Evolutionary conservation across 2,329 filamentous ascomycete species (phyloP), one percentile per base, ranked within the genome.

Genomic region (Dothiorella sarmentorum): DNA sequence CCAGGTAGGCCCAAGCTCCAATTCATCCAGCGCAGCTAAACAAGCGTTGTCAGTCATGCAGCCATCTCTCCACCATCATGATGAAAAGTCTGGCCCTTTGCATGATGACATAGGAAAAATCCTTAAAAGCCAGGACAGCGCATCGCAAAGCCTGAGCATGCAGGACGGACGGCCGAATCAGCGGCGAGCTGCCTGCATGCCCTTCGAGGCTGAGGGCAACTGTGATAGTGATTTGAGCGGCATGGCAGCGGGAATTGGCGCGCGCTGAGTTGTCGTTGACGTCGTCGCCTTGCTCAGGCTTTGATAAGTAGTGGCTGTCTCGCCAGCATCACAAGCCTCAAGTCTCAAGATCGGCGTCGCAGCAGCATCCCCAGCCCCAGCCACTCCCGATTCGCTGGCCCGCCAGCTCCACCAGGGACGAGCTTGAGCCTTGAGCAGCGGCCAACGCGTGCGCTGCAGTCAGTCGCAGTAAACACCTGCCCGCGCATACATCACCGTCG

Each of bases 341-440:
- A 33, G 51, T 42, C 57, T 64, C n/a, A n/a, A n/a, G n/a, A 65
- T 62, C 61, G 31, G 62, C 61, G 31, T 52, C 47, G 22, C 47
- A 52, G 22, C 47, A 52, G 47, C 47, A 22, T 27, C 49, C 35
- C 49, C 49, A 53, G 49, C 49, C 49, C 55, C 58, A 31, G 40
- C 35, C 26, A 24, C 51, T 29, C 51, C 52, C 52, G 52, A 56
- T 56, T 56, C 52, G 52, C 52, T 44, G 35, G 49, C 49, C n/a
- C 49, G 33, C 33, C 33, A 38, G 52, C 38, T 56, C 52, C 52
- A 56, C 52, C 52, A 53, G 49, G 49, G 49, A 53, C 49, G 49
- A 53, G 49, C 49, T 53, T 40, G 49, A 38, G 49, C 49, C 49
- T 53, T 53, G 49, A 53, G 49, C 49, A 53, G 35, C 49, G 15